Base-by-base conservation (phyloP, 140 eudicot species). In the Senecio squalidus region DNA sequence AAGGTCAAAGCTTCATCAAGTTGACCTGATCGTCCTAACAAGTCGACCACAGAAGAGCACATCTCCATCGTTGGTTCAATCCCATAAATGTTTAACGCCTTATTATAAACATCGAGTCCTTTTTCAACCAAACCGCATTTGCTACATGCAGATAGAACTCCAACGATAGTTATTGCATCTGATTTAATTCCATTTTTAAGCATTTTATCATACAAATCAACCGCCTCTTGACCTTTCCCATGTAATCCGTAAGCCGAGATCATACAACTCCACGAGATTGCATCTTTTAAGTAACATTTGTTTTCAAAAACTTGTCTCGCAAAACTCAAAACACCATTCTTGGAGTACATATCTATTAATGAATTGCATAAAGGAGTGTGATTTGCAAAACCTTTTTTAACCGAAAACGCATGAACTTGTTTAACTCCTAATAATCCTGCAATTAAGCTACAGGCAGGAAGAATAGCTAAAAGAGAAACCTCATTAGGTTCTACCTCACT, bases 131-230 rank as follows among this genome's bases (percentile, higher is more conserved):
- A 56, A 20, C 84, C 80, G 20, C 88, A 80, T 54, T 65, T 84
- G 22, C 69, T 52, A 69, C 94, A 80, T 2, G 85, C 94, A 22
- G 94, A 77, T 52, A 80, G 82, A 77, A 77, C 78, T 30, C 82
- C 84, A 33, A 84, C 74, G 29, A 80, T 48, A 4, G 71, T 60
- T 33, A 79, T 68, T 18, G 62, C 49, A 41, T 80, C 88, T 0
- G 72, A 78, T 52, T 71, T 80, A 31, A 68, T 60, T 25, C 78
- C 80, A 17, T n/a, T 54, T 22, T 16, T 47, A 23, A 77, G 56
- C 94, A 84, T 84, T 31, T 77, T 65, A 40, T 74, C 63, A 17
- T 62, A 84, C 62, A 77, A 74, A 41, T 1, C 41, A 52, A 84
- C 38, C 0, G 94, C 78, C 5, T 74, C 70, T 8, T 69, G 48